Percentiles rank a stretch among this genome's conserved stretches.
Evolutionary conservation across 805 yeast genomes (phyloP).

Genomic region (Helenozyma rhizophorensis): DNA sequence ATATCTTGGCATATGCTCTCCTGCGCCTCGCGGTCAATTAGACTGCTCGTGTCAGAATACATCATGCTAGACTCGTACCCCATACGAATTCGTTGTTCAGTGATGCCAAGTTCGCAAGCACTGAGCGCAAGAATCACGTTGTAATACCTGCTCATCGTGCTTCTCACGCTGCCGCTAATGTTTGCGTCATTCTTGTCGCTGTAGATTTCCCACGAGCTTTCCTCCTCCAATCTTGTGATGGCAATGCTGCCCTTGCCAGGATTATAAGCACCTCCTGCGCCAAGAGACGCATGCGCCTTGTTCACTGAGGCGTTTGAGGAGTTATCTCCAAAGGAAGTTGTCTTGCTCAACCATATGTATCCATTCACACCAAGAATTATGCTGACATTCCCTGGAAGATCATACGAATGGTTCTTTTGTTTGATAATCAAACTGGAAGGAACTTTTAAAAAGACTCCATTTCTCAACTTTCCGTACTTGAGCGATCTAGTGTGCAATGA

Average conservation of each 20-base stretch:
- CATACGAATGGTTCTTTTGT: conserved; percentile 82
- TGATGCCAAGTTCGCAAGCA: conserved; percentile 81
- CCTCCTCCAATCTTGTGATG: conserved; percentile 86
- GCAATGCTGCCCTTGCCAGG: conserved; percentile 60
- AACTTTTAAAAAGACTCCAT: conserved; percentile 77
- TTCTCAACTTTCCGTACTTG: conserved; percentile 90
- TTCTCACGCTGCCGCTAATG: conserved; percentile 58
- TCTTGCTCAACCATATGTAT: conserved; percentile 83
- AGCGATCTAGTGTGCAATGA: conserved; percentile 92
- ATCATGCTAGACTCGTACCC: conserved; percentile 90
- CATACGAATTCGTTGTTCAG: conserved; percentile 69
- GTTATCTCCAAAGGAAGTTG: conserved; percentile 30
- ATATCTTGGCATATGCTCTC: conserved; percentile 70
- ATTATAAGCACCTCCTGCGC: conserved; percentile 35
- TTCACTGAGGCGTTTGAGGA: conserved; percentile 22
- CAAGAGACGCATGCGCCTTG: conserved; percentile 38
- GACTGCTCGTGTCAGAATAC: conserved; percentile 42
- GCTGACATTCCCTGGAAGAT: conserved; percentile 91
- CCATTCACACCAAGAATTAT: conserved; percentile 93
- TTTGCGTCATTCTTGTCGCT: conserved; percentile 75
- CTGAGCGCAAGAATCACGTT: conserved; percentile 81
- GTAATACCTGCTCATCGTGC: conserved; percentile 77
- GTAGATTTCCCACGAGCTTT: conserved; percentile 92
- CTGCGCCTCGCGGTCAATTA: conserved; percentile 71
- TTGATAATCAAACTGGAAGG: conserved; percentile 81